Percentiles rank a stretch among this genome's conserved stretches.
Conservation (phyloP, 805 yeast genomes). For the Candida railenensis region DNA sequence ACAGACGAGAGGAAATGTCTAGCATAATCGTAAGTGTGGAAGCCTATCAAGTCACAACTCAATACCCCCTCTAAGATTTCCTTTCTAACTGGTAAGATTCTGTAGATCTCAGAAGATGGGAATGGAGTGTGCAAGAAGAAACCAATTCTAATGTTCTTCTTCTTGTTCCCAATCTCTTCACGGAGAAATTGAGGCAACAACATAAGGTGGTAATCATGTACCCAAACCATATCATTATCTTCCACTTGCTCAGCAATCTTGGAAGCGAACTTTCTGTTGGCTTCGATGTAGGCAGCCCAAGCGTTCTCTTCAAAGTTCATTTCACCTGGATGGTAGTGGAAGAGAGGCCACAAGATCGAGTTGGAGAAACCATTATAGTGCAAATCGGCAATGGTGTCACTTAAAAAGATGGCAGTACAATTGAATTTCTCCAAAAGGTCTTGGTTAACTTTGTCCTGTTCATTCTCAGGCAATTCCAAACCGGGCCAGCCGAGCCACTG, state of each 20-base stretch:
- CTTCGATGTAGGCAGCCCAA: slow-evolving; percentile 97
- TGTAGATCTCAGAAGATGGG: slow-evolving; percentile 94
- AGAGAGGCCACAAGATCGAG: slow-evolving; percentile 95
- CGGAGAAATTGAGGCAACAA: slow-evolving; percentile 86
- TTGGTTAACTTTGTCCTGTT: slow-evolving; percentile 62
- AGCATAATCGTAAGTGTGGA: slow-evolving; percentile 98
- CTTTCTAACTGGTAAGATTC: slow-evolving; percentile 92
- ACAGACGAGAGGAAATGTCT: slow-evolving; percentile 92
- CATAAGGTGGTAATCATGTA: slow-evolving; percentile 97
- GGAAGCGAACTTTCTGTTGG: slow-evolving; percentile 78
- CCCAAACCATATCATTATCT: slow-evolving; percentile 92
- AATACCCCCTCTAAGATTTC: slow-evolving; percentile 90
- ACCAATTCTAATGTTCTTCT: slow-evolving; percentile 71
- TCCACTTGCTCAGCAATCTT: slow-evolving; percentile 66
- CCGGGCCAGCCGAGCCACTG: slow-evolving; percentile 99
- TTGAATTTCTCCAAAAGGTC: slow-evolving; percentile 78
- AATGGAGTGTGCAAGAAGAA: slow-evolving; percentile 97
- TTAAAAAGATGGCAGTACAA: slow-evolving; percentile 85
- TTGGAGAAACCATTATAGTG: slow-evolving; percentile 97
- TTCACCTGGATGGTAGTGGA: slow-evolving; percentile 99
- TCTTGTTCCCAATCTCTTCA: slow-evolving; percentile 49
- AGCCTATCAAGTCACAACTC: slow-evolving; percentile 92
- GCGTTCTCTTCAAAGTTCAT: slow-evolving; percentile 97
- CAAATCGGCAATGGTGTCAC: slow-evolving; percentile 88
- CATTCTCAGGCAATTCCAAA: slow-evolving; percentile 76